A percentile compares a stretch with the other conserved stretches of the same genome.
phyloP scores from a whole-genome alignment of 306 rosid species.

The Urtica urens region DNA sequence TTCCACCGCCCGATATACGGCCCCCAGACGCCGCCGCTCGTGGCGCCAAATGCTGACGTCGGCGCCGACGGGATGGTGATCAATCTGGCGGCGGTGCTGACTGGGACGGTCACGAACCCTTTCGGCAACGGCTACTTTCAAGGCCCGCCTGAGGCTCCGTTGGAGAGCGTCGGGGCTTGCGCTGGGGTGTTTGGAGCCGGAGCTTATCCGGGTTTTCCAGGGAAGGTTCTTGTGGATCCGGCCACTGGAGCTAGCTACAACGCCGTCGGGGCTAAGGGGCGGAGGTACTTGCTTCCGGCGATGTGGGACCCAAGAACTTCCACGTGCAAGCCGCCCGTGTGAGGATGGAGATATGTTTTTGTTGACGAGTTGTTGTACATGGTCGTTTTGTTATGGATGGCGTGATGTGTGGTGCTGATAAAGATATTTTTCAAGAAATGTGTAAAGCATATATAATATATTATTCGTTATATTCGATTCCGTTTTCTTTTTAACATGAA shows the following conservation, averaged over 20 bases:
- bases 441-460: not conserved
- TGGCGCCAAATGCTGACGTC: conserved; percentile 19
- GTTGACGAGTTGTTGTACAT: not conserved
- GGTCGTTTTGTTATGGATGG: not conserved
- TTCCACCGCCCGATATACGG: conserved; percentile 26
- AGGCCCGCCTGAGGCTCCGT: conserved; percentile 14
- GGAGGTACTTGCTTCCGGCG: conserved; percentile 31
- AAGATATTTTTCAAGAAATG: not conserved
- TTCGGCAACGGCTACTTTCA: conserved; percentile 22
- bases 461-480: not conserved
- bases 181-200: conserved; percentile 22
- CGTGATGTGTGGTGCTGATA: not conserved
- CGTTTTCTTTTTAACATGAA: too few species aligned
- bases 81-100: conserved; percentile 25
- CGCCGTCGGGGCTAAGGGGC: conserved; percentile 22
- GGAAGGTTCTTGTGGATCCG: conserved; percentile 15
- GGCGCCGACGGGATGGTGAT: conserved; percentile 27
- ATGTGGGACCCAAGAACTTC: conserved; percentile 44
- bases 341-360: not conserved
- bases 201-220: conserved; percentile 27
- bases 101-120: conserved; percentile 25
- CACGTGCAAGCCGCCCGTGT: conserved; percentile 31
- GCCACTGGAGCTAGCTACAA: conserved; percentile 28
- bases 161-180: conserved; percentile 29
- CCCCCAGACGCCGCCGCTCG: conserved; percentile 21